Base-by-base conservation (phyloP, 2,329 filamentous ascomycete genomes). In the Nothophaeocryptopus gaeumannii region DNA sequence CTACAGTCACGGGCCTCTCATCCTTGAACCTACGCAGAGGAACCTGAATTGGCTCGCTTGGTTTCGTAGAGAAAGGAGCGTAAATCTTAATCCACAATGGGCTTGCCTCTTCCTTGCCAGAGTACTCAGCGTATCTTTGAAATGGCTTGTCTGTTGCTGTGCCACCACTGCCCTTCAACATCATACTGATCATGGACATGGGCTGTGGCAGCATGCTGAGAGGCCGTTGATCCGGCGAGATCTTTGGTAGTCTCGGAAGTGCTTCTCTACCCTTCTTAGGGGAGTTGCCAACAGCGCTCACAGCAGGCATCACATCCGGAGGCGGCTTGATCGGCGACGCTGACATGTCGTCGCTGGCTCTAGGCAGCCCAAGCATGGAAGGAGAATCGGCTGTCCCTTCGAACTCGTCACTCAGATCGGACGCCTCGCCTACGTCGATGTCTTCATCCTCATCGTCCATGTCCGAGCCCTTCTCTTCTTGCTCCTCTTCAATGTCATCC, bases 61-160 rank as follows among this genome's bases (percentile, higher is more conserved):
- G 76, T 16, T 80, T 79, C 10, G 78, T 77, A 12, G 85, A 86
- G 58, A 85, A 88, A 0, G 87, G 84, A 5, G 81, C 84, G 66
- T 89, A 92, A 35, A 95, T 87, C 48, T 86, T 86, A 54, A 93
- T 79, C 59, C 81, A 83, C 14, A 93, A 76, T 2, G 88, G 88
- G 42, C 85, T 87, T 5, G 85, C 80, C 54, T 91, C 88, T 13
- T 86, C 88, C 64, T 90, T 85, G 0, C 88, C 89, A 49, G 85
- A 89, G 33, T 89, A 77, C 12, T 84, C 80, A 1, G 86, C 87
- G 68, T 89, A 93, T 16, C 81, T 79, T 61, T 91, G 86, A 57
- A 92, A 85, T 0, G 88, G 87, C 62, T 86, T 82, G 5, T 80
- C 79, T 32, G 52, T 49, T 29, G 54, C 54, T 9, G 45, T 54